These are phyloP conservation scores for Aspergillus persii DNA, from an alignment of 2,329 filamentous ascomycete genomes.

Conservation along the genomic window DNA sequence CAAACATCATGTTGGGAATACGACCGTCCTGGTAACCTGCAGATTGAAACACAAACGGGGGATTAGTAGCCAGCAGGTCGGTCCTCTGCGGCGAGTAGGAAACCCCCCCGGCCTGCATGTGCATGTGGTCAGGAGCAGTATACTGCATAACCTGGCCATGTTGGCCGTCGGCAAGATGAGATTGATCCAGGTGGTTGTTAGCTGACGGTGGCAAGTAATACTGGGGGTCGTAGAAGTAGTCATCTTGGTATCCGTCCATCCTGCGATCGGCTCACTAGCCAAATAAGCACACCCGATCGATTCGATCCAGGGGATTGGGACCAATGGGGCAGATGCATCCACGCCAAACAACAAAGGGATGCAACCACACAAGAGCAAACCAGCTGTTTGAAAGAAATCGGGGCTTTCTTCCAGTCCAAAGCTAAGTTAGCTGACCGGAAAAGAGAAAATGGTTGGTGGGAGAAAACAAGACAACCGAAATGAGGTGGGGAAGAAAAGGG, in stretches of 20 bases:
- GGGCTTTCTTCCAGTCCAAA: neutral
- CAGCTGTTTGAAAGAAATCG: neutral
- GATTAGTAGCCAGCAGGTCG: conserved; percentile 9
- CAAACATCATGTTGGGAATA: conserved; percentile 24
- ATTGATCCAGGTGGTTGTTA: conserved; percentile 6
- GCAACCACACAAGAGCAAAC: neutral
- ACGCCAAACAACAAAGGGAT: neutral
- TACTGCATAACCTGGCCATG: conserved; percentile 15
- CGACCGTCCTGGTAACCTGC: conserved; percentile 17
- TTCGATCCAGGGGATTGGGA: conserved; percentile 5
- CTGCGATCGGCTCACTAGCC: conserved; percentile 4
- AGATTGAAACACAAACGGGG: conserved; percentile 15
- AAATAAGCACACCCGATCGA: conserved; percentile 16
- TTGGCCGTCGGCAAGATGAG: conserved; percentile 4
- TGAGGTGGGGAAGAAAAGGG: neutral
- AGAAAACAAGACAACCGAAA: neutral
- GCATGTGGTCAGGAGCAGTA: conserved; percentile 10
- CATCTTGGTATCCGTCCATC: conserved; percentile 16
- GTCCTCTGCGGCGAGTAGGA: conserved; percentile 11
- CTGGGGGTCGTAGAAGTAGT: conserved; percentile 16
- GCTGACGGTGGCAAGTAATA: conserved; percentile 9
- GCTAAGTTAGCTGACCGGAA: neutral
- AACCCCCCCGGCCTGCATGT: conserved; percentile 12
- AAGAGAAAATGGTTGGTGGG: neutral
- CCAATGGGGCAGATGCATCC: conserved; percentile 19